Conservation (phyloP, 768 basidiomycete genomes). For the Mycena chlorophos region DNA sequence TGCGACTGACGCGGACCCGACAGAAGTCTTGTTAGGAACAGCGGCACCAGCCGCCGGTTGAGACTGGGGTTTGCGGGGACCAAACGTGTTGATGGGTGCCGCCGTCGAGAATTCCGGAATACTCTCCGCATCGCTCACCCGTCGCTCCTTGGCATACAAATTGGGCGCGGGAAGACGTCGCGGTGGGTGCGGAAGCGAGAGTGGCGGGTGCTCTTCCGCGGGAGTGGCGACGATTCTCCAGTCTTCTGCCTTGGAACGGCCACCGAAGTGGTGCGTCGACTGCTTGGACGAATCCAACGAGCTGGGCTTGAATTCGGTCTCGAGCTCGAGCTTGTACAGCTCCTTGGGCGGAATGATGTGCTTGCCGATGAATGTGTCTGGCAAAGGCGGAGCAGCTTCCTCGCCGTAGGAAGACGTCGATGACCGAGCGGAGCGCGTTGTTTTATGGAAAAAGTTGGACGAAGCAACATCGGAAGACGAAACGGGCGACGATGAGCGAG, state of each 20-base stretch:
- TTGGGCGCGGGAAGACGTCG: slow-evolving; percentile 24
- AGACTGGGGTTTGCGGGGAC: slow-evolving; percentile 20
- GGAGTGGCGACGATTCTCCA: slow-evolving; percentile 39
- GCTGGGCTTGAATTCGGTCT: slow-evolving; percentile 17
- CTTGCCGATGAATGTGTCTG: slow-evolving; percentile 34
- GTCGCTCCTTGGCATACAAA: slow-evolving; percentile 8
- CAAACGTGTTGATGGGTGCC: slow-evolving; percentile 48
- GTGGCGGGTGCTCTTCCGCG: slow-evolving; percentile 30
- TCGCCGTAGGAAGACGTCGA: slow-evolving; percentile 59
- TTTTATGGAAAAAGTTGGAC: slow-evolving; percentile 48
- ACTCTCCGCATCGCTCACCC: slow-evolving; percentile 36
- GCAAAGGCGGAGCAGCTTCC: slow-evolving; percentile 39
- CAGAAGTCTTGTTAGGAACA: slow-evolving; percentile 1
- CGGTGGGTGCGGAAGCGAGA: slow-evolving; percentile 42
- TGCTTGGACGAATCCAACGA: slow-evolving; percentile 18
- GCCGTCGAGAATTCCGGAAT: slow-evolving; percentile 53
- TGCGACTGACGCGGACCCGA: slow-evolving; percentile 26
- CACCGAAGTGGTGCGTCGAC: slow-evolving; percentile 14
- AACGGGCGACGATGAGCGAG: slow-evolving; percentile 61
- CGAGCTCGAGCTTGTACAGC: slow-evolving; percentile 42
- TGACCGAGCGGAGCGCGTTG: slow-evolving; percentile 48
- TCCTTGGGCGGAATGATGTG: slow-evolving; percentile 61
- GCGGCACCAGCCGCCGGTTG: slow-evolving; percentile 10
- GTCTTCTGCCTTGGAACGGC: slow-evolving; percentile 27
- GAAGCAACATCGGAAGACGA: slow-evolving; percentile 61